Percentiles rank a stretch among this genome's conserved stretches.
phyloP scores from a whole-genome alignment of 176 grass and related monocot genomes.

The Zizania latifolia region DNA sequence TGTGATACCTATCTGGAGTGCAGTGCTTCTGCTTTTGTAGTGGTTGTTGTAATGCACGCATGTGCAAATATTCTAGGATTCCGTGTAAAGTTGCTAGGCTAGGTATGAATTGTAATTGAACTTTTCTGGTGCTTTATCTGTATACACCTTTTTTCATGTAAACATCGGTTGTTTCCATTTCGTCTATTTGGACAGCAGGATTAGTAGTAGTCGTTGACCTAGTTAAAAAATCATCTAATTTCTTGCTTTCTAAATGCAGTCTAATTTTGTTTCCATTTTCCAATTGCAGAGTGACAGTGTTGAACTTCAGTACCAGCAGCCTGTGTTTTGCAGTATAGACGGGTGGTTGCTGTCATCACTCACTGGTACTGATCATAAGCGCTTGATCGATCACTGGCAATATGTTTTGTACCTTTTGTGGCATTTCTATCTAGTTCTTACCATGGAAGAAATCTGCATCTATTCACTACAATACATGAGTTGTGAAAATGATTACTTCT shows the following conservation, averaged over 20 bases:
- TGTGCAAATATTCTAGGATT: background rate
- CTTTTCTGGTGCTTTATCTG: background rate
- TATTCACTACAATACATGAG: background rate
- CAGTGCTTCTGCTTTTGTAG: constrained; percentile 11
- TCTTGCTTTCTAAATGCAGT: constrained; percentile 4
- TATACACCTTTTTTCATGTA: background rate
- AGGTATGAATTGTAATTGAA: background rate
- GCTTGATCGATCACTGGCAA: background rate
- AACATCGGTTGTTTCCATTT: background rate
- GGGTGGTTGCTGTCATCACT: background rate
- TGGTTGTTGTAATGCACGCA: background rate
- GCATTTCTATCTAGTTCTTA: background rate
- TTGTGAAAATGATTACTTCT: background rate
- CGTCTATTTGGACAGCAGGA: background rate
- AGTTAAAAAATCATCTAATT: background rate
- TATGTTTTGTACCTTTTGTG: background rate
- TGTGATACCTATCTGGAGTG: background rate
- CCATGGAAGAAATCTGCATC: too few species aligned
- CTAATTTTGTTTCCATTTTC: background rate
- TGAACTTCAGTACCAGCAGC: background rate
- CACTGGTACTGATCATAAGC: background rate
- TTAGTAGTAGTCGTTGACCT: background rate
- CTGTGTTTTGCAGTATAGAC: background rate
- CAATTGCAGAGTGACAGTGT: background rate
- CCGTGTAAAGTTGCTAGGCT: background rate